Evolutionary conservation across 192 early-diverging fungal genomes (phyloP), one percentile per base, ranked within the genome.

Genomic region (Backusella psychrophila): DNA sequence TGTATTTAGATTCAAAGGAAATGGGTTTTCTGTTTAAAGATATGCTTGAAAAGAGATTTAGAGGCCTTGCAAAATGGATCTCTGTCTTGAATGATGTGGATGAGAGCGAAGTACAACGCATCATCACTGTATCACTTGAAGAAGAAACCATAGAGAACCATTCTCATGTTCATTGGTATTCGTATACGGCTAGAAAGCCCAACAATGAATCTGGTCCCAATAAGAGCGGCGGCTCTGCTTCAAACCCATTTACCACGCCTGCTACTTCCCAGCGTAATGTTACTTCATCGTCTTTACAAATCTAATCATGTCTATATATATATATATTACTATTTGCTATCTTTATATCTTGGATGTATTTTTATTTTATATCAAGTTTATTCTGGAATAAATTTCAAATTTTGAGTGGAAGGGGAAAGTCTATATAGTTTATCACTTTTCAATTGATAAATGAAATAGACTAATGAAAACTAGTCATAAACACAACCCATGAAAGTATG

Each of bases 1-100:
- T 49, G 2, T 76, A 26, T 63, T 19, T 29, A 81, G 80, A 34
- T 17, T 21, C 63, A 36, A 81, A 52, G 52, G 75, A 81, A 70
- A 71, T 41, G 39, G 80, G 80, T 0, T 81, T 77, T 74, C 53
- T 81, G 8, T 71, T 77, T 31, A 77, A 72, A 74, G 80, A 81
- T 65, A 36, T 69, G 33, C 23, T 38, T 6, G 33, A 31, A 12
- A 76, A 73, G 46, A 53, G 72, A 19, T 63, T 75, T 26, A 36
- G 67, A 21, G 44, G 53, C 1, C 8, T 77, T 5, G 38, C 19
- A n/a, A 72, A 52, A 42, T 74, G 75, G 75, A 0, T 78, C 12
- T 44, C 23, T 46, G n/a, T 49, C 19, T 19, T 39, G 6, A 72
- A 69, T 23, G 19, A 71, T 38, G 33, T 78, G 1, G 17, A 29